phyloP scores from a whole-genome alignment of 2,329 filamentous ascomycete species.

The Amesomyces nigricolor region DNA sequence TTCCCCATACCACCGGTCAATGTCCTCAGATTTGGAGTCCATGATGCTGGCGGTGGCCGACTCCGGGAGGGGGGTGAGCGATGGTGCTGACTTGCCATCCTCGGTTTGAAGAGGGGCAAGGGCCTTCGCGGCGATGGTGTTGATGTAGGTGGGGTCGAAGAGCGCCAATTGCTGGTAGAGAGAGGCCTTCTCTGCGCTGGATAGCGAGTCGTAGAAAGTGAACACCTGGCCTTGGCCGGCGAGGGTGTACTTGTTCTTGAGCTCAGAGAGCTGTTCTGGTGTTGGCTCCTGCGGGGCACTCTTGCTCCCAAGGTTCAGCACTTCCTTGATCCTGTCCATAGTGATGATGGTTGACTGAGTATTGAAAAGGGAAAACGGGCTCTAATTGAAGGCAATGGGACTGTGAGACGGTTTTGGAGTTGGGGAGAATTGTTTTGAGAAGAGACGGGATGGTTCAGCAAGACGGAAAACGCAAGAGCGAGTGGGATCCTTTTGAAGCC shows the following conservation, averaged over 20 bases:
- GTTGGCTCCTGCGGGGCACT: conserved; percentile 44
- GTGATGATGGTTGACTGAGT: not conserved
- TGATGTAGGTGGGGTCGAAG: conserved; percentile 84
- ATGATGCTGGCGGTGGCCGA: conserved; percentile 84
- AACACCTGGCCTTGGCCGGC: conserved; percentile 79
- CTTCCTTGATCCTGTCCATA: conserved; percentile 5
- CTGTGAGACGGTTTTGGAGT: not conserved
- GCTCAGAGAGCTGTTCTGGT: conserved; percentile 58
- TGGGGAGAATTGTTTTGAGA: not conserved
- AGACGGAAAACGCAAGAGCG: not conserved
- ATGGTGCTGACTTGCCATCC: conserved; percentile 42
- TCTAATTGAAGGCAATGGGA: not conserved
- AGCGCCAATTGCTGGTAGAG: conserved; percentile 76
- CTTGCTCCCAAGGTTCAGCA: not conserved
- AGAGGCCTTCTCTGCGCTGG: conserved; percentile 63
- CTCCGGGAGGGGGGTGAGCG: conserved; percentile 81
- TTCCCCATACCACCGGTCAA: conserved; percentile 77
- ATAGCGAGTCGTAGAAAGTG: conserved; percentile 78
- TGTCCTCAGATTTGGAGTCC: conserved; percentile 73
- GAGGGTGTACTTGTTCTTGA: conserved; percentile 67
- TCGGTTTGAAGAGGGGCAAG: conserved; percentile 68
- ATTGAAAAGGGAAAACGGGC: not conserved
- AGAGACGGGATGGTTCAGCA: not conserved
- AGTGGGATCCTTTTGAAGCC: not conserved
- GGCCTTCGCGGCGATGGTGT: conserved; percentile 75